Percentiles rank a stretch among this genome's conserved stretches.
phyloP scores from a whole-genome alignment of 805 yeast species.

The Metschnikowia anglica region DNA sequence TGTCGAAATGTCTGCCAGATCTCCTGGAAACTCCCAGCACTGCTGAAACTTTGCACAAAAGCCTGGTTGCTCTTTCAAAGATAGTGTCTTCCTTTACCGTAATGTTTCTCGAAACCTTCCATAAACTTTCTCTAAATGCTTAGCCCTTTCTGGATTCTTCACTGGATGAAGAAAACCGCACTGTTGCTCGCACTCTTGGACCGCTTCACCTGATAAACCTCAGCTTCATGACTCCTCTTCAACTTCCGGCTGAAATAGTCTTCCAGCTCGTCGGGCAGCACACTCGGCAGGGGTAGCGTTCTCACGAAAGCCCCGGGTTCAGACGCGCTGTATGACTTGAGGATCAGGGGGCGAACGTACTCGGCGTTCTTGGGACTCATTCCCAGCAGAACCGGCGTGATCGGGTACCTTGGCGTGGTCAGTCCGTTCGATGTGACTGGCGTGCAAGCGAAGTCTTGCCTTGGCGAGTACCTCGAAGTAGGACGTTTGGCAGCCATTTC shows the following conservation, averaged over 20 bases:
- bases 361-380: conserved; percentile 21
- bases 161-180: conserved; percentile 18
- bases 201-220: conserved; percentile 13
- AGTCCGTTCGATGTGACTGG: conserved; percentile 20
- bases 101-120: too few species aligned
- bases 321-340: conserved; percentile 23
- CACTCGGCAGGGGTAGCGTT: conserved; percentile 21
- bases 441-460: conserved; percentile 9
- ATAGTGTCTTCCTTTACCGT: too few species aligned
- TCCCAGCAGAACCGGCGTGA: conserved; percentile 23
- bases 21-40: conserved; percentile 3
- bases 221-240: conserved; percentile 12
- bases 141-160: neutral
- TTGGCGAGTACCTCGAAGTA: neutral
- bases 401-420: conserved; percentile 34
- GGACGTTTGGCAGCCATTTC: conserved; percentile 11
- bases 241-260: conserved; percentile 6
- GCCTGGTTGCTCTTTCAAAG: too few species aligned
- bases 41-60: too few species aligned
- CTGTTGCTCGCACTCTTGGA: conserved; percentile 14
- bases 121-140: too few species aligned
- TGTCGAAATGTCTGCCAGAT: neutral
- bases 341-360: conserved; percentile 2
- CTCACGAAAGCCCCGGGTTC: conserved; percentile 2
- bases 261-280: conserved; percentile 19